These are phyloP conservation scores for Guyanaporus albipodus DNA, from an alignment of 768 basidiomycete species.

Conservation along the genomic window DNA sequence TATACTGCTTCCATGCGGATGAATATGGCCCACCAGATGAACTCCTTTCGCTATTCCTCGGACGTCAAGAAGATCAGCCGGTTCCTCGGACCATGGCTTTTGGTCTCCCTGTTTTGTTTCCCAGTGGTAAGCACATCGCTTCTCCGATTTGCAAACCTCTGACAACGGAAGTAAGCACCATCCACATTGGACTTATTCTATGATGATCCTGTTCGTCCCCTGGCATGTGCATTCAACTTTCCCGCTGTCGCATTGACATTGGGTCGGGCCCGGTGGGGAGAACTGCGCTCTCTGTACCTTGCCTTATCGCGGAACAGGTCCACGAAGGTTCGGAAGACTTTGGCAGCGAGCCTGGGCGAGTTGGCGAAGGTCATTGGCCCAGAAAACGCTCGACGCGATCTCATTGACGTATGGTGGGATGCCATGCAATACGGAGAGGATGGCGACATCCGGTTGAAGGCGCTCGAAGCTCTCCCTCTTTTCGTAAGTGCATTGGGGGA, in stretches of 20 bases:
- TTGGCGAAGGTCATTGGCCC: slow-evolving; percentile 81
- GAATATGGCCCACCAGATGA: slow-evolving; percentile 64
- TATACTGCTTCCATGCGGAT: slow-evolving; percentile 73
- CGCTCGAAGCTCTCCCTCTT: slow-evolving; percentile 59
- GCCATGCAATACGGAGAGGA: slow-evolving; percentile 55
- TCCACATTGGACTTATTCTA: slow-evolving; percentile 44
- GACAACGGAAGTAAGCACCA: slow-evolving; percentile 13
- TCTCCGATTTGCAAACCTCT: background rate
- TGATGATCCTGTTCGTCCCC: slow-evolving; percentile 65
- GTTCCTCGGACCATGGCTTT: slow-evolving; percentile 27
- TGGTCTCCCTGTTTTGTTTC: slow-evolving; percentile 4
- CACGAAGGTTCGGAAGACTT: slow-evolving; percentile 66
- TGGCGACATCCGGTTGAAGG: slow-evolving; percentile 63
- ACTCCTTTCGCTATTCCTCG: slow-evolving; percentile 75
- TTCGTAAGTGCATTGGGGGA: slow-evolving; percentile 53
- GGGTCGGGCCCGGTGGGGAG: slow-evolving; percentile 69
- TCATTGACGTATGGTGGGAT: slow-evolving; percentile 70
- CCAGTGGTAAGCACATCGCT: slow-evolving; percentile 17
- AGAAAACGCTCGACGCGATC: slow-evolving; percentile 60
- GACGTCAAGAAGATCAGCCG: slow-evolving; percentile 43
- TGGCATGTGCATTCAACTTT: slow-evolving; percentile 86
- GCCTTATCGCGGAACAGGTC: slow-evolving; percentile 57
- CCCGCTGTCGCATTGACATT: slow-evolving; percentile 87
- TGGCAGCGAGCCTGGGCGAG: slow-evolving; percentile 88
- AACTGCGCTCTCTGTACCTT: slow-evolving; percentile 65